A percentile compares a stretch with the other conserved stretches of the same genome.
phyloP scores from a whole-genome alignment of 2,329 filamentous ascomycete species.

The Arthroderma uncinatum region DNA sequence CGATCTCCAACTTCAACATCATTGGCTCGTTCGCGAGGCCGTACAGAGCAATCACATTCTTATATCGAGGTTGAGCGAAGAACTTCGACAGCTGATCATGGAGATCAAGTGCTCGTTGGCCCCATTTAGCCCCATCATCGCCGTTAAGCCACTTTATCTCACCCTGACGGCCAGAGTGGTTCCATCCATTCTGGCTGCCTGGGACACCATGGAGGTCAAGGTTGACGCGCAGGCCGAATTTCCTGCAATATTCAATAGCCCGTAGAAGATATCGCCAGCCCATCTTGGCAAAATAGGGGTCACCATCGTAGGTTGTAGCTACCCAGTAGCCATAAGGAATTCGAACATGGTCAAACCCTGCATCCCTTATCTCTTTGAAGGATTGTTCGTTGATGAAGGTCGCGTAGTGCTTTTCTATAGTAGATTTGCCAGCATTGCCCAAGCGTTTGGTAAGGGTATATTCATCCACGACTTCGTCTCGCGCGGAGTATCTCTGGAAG shows the following conservation, averaged over 20 bases:
- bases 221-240: conserved; percentile 84
- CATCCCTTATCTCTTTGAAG: conserved; percentile 71
- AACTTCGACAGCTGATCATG: conserved; percentile 81
- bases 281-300: conserved; percentile 77
- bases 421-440: conserved; percentile 53
- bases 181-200: conserved; percentile 95
- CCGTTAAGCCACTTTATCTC: conserved; percentile 81
- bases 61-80: conserved; percentile 87
- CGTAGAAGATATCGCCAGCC: conserved; percentile 90
- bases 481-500: conserved; percentile 55
- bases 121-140: conserved; percentile 68
- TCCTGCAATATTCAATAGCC: conserved; percentile 84
- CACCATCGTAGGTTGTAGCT: conserved; percentile 67
- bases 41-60: conserved; percentile 84
- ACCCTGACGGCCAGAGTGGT: conserved; percentile 80
- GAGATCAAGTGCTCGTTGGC: conserved; percentile 69
- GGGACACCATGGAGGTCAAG: conserved; percentile 86
- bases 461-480: conserved; percentile 68
- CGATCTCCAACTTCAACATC: conserved; percentile 60
- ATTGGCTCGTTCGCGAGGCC: conserved; percentile 89
- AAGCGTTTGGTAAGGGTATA: conserved; percentile 66
- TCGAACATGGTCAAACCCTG: conserved; percentile 91
- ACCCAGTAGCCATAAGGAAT: conserved; percentile 97
- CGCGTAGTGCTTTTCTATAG: conserved; percentile 83
- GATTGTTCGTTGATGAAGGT: conserved; percentile 75